These are phyloP conservation scores for Medicago lupulina DNA, from an alignment of 306 rosid genomes.

Conservation along the genomic window DNA sequence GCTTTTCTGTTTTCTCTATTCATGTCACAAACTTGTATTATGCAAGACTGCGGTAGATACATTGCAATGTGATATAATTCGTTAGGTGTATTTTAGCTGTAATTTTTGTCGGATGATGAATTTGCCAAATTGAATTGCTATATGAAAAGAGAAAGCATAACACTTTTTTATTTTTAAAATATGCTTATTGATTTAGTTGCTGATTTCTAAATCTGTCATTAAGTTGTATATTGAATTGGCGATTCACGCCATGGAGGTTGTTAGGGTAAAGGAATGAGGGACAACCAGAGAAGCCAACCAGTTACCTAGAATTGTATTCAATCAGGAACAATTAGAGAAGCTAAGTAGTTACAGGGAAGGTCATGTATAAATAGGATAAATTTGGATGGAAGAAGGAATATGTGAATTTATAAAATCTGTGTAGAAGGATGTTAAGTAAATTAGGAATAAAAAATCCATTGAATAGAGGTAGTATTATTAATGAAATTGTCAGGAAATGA, in stretches of 20 bases:
- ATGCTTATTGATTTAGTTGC: slow-evolving; percentile 2
- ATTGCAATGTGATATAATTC: background rate
- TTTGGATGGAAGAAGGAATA: background rate
- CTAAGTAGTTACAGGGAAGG: background rate
- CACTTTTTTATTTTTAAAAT: slow-evolving; percentile 2
- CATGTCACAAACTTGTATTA: background rate
- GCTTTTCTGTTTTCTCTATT: background rate
- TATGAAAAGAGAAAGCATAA: background rate
- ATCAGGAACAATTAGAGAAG: background rate
- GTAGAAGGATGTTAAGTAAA: background rate
- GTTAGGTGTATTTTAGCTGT: background rate
- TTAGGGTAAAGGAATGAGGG: background rate
- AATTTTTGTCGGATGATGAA: background rate
- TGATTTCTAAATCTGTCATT: background rate
- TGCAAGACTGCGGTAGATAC: background rate
- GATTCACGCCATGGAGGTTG: background rate
- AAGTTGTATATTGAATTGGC: background rate
- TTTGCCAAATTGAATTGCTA: background rate
- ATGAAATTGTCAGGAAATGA: background rate
- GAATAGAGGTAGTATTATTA: background rate
- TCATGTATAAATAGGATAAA: background rate
- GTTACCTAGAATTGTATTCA: background rate
- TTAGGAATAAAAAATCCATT: background rate
- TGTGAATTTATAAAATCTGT: background rate
- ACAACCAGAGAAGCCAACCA: background rate